phyloP scores from a whole-genome alignment of 768 basidiomycete species.

The Russula brevipes region DNA sequence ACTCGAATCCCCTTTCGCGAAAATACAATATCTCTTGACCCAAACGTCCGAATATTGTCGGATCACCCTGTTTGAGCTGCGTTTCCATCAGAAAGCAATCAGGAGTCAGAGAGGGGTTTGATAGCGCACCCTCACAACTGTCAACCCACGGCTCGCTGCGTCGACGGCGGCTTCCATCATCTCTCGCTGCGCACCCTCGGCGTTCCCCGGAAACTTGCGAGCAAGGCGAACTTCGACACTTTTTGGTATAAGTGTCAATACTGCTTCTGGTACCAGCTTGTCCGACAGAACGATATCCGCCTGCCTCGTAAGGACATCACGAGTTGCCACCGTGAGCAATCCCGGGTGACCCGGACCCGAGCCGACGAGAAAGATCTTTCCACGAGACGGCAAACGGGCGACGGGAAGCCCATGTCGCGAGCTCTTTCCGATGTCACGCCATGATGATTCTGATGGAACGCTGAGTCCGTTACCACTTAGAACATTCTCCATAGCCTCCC shows the following conservation, averaged over 20 bases:
- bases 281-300: conserved; percentile 91
- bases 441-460: conserved; percentile 14
- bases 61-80: conserved; percentile 96
- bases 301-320: conserved; percentile 66
- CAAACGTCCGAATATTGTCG: conserved; percentile 87
- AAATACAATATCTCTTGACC: conserved; percentile 95
- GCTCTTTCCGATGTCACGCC: conserved; percentile 13
- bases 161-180: conserved; percentile 90
- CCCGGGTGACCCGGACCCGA: conserved; percentile 95
- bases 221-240: conserved; percentile 78
- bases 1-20: conserved; percentile 77
- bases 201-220: conserved; percentile 96
- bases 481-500: conserved; percentile 61
- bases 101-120: not conserved
- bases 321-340: conserved; percentile 84
- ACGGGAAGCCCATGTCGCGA: conserved; percentile 28
- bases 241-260: conserved; percentile 78
- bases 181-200: conserved; percentile 89
- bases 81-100: conserved; percentile 2
- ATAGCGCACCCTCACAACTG: conserved; percentile 73
- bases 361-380: conserved; percentile 85
- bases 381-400: conserved; percentile 36
- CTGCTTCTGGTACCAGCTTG: conserved; percentile 88
- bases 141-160: conserved; percentile 71
- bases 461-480: conserved; percentile 39